These are phyloP conservation scores for Musa balbisiana DNA, from an alignment of 202 grass and related monocot species.

Conservation along the genomic window DNA sequence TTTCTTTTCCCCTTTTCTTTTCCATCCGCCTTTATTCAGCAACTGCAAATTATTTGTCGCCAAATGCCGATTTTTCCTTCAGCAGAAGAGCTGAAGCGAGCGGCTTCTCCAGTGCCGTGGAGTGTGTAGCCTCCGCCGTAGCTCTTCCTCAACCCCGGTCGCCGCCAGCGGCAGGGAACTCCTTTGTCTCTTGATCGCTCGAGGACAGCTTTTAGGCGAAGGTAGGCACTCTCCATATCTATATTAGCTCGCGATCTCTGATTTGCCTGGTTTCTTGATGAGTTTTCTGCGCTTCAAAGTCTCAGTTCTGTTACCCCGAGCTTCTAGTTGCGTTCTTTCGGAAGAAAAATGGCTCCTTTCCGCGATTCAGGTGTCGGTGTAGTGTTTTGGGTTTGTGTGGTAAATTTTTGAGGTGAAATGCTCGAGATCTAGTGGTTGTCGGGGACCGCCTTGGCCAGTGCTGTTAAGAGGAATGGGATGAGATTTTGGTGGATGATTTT, in stretches of 20 bases:
- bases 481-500: background rate
- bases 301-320: background rate
- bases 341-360: background rate
- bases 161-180: background rate
- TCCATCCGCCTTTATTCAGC: background rate
- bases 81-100: background rate
- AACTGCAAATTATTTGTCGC: background rate
- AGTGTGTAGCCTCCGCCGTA: background rate
- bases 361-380: background rate
- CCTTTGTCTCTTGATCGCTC: background rate
- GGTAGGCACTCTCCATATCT: background rate
- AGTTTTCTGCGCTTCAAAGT: background rate
- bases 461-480: background rate
- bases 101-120: background rate
- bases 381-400: background rate
- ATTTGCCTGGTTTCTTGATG: background rate
- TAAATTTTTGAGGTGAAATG: background rate
- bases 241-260: background rate
- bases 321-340: slow-evolving; percentile 4
- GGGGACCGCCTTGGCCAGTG: too few species aligned
- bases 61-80: background rate
- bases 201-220: background rate
- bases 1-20: background rate
- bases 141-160: background rate
- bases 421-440: background rate